A percentile compares a stretch with the other conserved stretches of the same genome.
These are phyloP conservation scores for Yarrowia sp. DNA, from an alignment of 805 yeast genomes.

Conservation along the genomic window DNA sequence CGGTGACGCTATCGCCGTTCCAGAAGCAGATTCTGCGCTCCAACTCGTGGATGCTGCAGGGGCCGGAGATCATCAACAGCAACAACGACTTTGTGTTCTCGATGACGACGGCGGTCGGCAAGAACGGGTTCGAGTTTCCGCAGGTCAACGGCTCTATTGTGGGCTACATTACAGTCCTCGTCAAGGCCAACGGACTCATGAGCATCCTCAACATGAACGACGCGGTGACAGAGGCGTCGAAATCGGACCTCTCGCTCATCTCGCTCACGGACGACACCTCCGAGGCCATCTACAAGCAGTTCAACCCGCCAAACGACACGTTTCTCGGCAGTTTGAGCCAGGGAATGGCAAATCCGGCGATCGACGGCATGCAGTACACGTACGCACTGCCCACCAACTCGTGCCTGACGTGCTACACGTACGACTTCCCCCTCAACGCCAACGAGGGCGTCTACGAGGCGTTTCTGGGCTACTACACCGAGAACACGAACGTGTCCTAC, in stretches of 20 bases:
- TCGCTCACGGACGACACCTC: slow-evolving; percentile 14
- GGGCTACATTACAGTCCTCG: slow-evolving; percentile 2
- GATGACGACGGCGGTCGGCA: slow-evolving; percentile 17
- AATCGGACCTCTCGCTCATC: not conserved
- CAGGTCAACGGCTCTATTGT: slow-evolving; percentile 10
- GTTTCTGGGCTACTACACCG: not conserved
- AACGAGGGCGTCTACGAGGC: not conserved
- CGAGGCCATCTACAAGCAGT: not conserved
- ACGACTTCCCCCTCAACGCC: slow-evolving; percentile 28
- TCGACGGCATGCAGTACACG: slow-evolving; percentile 13
- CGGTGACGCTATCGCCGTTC: not conserved
- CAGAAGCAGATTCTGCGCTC: not conserved
- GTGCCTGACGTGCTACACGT: slow-evolving; percentile 30
- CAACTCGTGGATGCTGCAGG: slow-evolving; percentile 15
- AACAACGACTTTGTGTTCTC: slow-evolving; percentile 13
- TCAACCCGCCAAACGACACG: not conserved
- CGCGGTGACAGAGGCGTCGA: not conserved
- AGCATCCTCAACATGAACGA: not conserved
- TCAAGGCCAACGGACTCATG: slow-evolving; percentile 1
- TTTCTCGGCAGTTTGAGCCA: not conserved
- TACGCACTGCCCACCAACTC: slow-evolving; percentile 30
- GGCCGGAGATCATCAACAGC: slow-evolving; percentile 4
- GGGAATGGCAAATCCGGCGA: not conserved
- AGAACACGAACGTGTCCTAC: not conserved
- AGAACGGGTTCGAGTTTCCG: slow-evolving; percentile 17